Percentiles rank a stretch among this genome's conserved stretches.
phyloP scores from a whole-genome alignment of 176 grass and related monocot genomes.

The Metroxylon sagu region DNA sequence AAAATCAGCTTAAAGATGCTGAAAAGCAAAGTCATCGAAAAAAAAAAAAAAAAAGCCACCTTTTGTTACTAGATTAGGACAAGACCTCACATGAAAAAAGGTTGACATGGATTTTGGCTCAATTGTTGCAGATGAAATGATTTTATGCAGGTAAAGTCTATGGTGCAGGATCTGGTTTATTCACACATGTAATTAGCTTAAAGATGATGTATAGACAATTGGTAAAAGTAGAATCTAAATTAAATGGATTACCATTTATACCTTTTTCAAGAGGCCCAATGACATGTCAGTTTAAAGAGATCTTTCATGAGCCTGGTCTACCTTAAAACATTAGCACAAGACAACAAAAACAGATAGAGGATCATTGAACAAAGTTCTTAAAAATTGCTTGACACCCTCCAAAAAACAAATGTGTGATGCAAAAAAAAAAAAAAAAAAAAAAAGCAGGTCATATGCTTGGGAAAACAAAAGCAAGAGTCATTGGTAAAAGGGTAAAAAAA shows the following conservation, averaged over 20 bases:
- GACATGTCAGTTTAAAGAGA: conserved; percentile 92
- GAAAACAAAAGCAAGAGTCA: too few species aligned
- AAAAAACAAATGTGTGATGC: neutral
- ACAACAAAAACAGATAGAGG: conserved; percentile 8
- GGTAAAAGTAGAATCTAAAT: too few species aligned
- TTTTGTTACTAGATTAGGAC: conserved; percentile 28
- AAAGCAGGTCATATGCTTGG: neutral
- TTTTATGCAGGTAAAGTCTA: conserved; percentile 51
- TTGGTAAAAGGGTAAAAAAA: too few species aligned
- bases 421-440: neutral
- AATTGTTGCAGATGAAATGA: conserved; percentile 98
- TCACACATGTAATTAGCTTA: neutral
- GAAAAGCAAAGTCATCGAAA: neutral
- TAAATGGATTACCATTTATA: neutral
- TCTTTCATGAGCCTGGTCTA: conserved; percentile 96
- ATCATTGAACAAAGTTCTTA: neutral
- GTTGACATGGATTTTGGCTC: conserved; percentile 91
- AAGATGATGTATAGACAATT: too few species aligned
- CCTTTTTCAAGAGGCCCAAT: conserved; percentile 93
- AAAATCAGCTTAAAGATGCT: too few species aligned
- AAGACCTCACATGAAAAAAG: conserved; percentile 79
- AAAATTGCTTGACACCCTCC: neutral
- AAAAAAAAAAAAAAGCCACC: conserved; percentile 10
- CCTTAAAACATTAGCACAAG: conserved; percentile 66
- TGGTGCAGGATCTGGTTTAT: conserved; percentile 70